Conservation (phyloP, 2,329 filamentous ascomycete genomes). For the Pseudomassariella vexata region DNA sequence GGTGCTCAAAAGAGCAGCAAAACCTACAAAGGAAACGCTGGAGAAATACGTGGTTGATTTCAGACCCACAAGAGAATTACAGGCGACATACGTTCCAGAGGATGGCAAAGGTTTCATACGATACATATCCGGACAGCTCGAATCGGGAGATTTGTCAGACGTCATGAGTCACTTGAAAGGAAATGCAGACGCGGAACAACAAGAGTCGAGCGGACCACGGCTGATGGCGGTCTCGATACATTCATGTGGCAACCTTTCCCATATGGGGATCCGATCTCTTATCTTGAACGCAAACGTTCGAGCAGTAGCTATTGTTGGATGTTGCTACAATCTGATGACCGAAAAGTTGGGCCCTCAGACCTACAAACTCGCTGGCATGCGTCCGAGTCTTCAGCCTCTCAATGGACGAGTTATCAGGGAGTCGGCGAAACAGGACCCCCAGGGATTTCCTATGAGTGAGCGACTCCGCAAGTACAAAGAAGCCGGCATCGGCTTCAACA, state of each 20-base stretch:
- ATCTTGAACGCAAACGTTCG: conserved; percentile 76
- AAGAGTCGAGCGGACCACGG: conserved; percentile 32
- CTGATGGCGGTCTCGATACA: conserved; percentile 93
- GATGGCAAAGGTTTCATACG: conserved; percentile 66
- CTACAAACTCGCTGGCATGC: conserved; percentile 74
- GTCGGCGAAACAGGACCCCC: conserved; percentile 69
- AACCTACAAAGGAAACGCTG: conserved; percentile 24
- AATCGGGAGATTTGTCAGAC: conserved; percentile 61
- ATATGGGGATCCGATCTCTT: conserved; percentile 85
- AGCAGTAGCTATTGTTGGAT: conserved; percentile 93
- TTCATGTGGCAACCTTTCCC: conserved; percentile 95
- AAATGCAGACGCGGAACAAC: conserved; percentile 14
- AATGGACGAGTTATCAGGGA: conserved; percentile 65
- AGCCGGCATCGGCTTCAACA: conserved; percentile 77
- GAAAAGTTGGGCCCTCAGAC: conserved; percentile 83
- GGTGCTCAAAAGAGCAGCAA: conserved; percentile 27
- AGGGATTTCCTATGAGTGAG: conserved; percentile 90
- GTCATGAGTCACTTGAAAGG: conserved; percentile 24
- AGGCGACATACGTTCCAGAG: conserved; percentile 47
- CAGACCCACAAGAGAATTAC: conserved; percentile 42
- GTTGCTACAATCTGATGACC: conserved; percentile 95
- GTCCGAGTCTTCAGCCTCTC: conserved; percentile 60
- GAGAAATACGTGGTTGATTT: conserved; percentile 36
- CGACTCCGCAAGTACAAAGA: conserved; percentile 53
- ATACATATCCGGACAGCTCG: conserved; percentile 70